Base-by-base conservation (phyloP, 345 rosid species). In the Eucalyptus marginata region DNA sequence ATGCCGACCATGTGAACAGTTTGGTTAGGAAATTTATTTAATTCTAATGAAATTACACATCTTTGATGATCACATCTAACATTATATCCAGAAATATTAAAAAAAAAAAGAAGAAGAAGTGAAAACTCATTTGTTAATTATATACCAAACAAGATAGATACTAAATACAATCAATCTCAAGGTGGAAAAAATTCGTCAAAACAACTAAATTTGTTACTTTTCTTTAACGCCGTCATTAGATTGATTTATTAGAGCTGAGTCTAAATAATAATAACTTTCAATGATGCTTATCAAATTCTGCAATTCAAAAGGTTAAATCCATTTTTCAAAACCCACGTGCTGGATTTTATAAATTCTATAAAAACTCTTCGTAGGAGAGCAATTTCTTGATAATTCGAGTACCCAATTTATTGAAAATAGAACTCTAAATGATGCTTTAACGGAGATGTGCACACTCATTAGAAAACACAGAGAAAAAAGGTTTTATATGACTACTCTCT, bases 1-100 rank as follows among this genome's bases (percentile, higher is more conserved):
- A 4, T 7, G 31, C 4, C 17, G 0, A 29, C 4, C 68, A 13
- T 27, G n/a, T 29, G 33, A 12, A 27, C 4, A 29, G 7, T 27
- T 12, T 62, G 4, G 4, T 62, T 12, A 62, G 33, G 33, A 29
- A 62, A 7, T 9, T 6, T 27, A 62, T 29, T 13, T 62, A 2
- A 13, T 62, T 13, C 17, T 29, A 62, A 62, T 62, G 33, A 62
- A 29, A 29, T 13, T 5, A 13, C 31, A 29, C 17, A 4, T 29
- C 8, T 62, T 62, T 5, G 4, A 27, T 62, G 4, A 29, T 12
- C n/a, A 4, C 33, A 62, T 62, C 33, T 59, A 59, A 27, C n/a
- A 27, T 27, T 12, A 27, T 27, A 59, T 59, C 17, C 3, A 12
- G 1, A 11, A 27, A 12, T 5, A 2, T 17, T 17, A 52, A 52